Conservation (phyloP, 192 early-diverging fungal genomes). For the Coemansia umbellata region DNA sequence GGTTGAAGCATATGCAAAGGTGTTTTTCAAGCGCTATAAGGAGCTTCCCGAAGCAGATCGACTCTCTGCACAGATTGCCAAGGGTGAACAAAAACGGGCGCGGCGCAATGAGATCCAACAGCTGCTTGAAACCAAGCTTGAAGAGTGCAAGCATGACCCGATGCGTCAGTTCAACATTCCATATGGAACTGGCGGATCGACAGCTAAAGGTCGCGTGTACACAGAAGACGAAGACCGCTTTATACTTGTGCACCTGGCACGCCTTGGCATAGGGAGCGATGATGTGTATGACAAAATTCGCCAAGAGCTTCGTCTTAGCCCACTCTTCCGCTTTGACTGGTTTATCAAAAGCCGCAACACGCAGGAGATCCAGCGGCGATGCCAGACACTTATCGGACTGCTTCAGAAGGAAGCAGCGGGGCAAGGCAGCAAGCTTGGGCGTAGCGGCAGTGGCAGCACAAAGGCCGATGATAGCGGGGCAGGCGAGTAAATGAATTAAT, state of each 20-base stretch:
- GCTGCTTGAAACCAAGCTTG: conserved; percentile 72
- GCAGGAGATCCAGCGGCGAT: conserved; percentile 77
- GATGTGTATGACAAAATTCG: conserved; percentile 93
- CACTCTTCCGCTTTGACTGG: conserved; percentile 95
- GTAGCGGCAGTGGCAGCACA: no score
- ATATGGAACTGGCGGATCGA: conserved; percentile 68
- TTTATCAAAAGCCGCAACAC: conserved; percentile 94
- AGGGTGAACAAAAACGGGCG: conserved; percentile 78
- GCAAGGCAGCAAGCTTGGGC: no score
- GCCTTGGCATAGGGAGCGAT: conserved; percentile 83
- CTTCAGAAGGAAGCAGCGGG: conserved; percentile 47
- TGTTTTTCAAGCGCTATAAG: conserved; percentile 86
- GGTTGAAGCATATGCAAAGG: conserved; percentile 76
- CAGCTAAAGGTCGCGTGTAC: conserved; percentile 76
- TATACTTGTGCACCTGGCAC: conserved; percentile 83
- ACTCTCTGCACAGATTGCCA: conserved; percentile 78
- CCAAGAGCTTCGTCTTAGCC: conserved; percentile 73
- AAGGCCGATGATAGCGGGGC: no score
- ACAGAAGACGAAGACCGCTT: conserved; percentile 98
- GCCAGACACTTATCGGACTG: conserved; percentile 71
- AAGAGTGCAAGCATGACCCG: conserved; percentile 64
- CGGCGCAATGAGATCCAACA: conserved; percentile 81
- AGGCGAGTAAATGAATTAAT: no score
- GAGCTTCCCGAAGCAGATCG: conserved; percentile 89
- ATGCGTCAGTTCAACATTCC: conserved; percentile 85